phyloP scores from a whole-genome alignment of 192 early-diverging fungal genomes.

The Rhizoclosmatium sp. region DNA sequence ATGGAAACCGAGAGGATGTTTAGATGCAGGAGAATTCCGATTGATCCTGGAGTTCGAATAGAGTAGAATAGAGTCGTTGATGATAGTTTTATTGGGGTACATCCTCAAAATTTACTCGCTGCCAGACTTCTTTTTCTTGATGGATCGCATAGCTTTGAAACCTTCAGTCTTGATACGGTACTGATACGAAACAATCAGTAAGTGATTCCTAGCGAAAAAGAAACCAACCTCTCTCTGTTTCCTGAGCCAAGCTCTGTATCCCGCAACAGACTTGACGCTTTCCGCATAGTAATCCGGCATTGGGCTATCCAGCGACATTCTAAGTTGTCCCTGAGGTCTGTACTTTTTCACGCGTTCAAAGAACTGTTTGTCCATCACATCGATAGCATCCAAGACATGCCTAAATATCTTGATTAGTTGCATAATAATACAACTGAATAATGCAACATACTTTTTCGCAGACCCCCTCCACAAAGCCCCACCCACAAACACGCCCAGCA shows the following conservation, averaged over 20 bases:
- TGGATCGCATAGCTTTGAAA: constrained; percentile 25
- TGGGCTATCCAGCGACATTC: constrained; percentile 52
- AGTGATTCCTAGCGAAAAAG: neutral
- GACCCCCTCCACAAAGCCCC: constrained; percentile 45
- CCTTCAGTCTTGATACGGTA: constrained; percentile 35
- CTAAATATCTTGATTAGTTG: neutral
- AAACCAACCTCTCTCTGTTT: constrained; percentile 64
- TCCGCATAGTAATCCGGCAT: constrained; percentile 94
- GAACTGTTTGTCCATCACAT: constrained; percentile 48
- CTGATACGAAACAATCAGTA: neutral
- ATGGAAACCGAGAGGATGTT: neutral
- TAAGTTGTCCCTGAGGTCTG: constrained; percentile 50
- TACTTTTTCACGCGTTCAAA: constrained; percentile 49
- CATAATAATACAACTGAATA: neutral
- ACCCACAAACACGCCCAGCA: constrained; percentile 44
- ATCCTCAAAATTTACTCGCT: neutral
- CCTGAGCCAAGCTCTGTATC: constrained; percentile 86
- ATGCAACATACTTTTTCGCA: constrained; percentile 40
- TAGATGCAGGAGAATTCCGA: neutral
- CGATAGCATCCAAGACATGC: constrained; percentile 19
- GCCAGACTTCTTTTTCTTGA: constrained; percentile 12
- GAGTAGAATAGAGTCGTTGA: no score
- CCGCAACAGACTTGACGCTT: constrained; percentile 82
- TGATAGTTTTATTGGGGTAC: neutral
- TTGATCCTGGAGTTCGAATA: neutral